A percentile compares a stretch with the other conserved stretches of the same genome.
Conservation (phyloP, 2,329 filamentous ascomycete species). For the Aspergillus tubingensis region DNA sequence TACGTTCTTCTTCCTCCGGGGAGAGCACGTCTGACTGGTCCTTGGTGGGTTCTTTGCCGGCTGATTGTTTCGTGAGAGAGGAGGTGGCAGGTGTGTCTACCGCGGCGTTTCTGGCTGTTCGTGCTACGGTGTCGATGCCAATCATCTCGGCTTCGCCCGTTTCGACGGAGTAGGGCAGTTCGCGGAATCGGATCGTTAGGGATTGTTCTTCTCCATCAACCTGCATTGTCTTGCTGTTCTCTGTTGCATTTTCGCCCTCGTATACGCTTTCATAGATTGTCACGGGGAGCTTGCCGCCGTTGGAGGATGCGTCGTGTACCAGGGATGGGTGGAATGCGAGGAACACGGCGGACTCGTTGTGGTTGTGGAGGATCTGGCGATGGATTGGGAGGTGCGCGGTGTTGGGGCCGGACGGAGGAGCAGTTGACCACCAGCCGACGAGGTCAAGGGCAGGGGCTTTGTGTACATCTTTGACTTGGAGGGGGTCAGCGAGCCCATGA, state of each 20-base stretch:
- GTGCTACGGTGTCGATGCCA: slow-evolving; percentile 87
- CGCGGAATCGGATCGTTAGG: slow-evolving; percentile 72
- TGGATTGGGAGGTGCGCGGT: slow-evolving; percentile 71
- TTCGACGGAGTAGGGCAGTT: slow-evolving; percentile 84
- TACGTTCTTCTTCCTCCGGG: slow-evolving; percentile 66
- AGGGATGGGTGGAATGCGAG: slow-evolving; percentile 78
- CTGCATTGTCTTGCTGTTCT: slow-evolving; percentile 65
- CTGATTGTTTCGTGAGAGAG: slow-evolving; percentile 12
- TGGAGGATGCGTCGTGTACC: slow-evolving; percentile 53
- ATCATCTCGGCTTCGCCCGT: slow-evolving; percentile 98
- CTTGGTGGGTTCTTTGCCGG: slow-evolving; percentile 28
- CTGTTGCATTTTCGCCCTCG: slow-evolving; percentile 65
- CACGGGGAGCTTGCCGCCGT: slow-evolving; percentile 80
- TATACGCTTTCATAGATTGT: slow-evolving; percentile 86
- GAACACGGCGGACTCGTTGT: slow-evolving; percentile 85
- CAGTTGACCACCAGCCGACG: slow-evolving; percentile 88
- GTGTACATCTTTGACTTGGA: slow-evolving; percentile 80
- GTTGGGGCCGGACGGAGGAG: slow-evolving; percentile 71
- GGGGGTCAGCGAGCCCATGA: background rate
- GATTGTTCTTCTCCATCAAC: slow-evolving; percentile 66
- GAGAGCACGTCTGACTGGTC: slow-evolving; percentile 46
- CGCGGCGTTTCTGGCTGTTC: slow-evolving; percentile 77
- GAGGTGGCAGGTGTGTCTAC: slow-evolving; percentile 38
- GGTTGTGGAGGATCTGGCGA: slow-evolving; percentile 69
- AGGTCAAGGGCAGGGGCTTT: slow-evolving; percentile 79